phyloP scores from a whole-genome alignment of 2,329 filamentous ascomycete species.

The Lachnellula occidentalis region DNA sequence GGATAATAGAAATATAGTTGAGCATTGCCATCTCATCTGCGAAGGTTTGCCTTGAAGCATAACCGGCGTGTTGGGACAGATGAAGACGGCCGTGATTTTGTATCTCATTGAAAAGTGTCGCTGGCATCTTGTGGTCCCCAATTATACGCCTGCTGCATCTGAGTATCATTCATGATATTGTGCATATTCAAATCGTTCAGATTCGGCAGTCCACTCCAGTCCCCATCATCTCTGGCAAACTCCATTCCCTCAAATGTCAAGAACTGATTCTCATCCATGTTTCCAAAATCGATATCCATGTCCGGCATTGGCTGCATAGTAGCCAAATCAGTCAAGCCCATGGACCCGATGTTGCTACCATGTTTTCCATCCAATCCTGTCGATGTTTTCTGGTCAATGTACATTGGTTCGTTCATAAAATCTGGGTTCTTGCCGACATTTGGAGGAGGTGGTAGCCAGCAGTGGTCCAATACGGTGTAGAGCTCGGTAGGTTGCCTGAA shows the following conservation, averaged over 20 bases:
- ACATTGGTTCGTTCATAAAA: neutral
- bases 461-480: slow-evolving; percentile 4
- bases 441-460: slow-evolving; percentile 34
- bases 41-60: too few species aligned
- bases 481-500: slow-evolving; percentile 9
- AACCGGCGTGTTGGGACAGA: neutral
- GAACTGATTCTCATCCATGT: slow-evolving; percentile 2
- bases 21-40: too few species aligned
- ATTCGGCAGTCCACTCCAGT: neutral
- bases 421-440: neutral
- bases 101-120: neutral
- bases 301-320: slow-evolving; percentile 5
- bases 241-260: neutral
- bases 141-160: neutral
- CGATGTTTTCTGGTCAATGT: neutral
- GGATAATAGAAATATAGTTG: too few species aligned
- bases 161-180: neutral
- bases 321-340: slow-evolving; percentile 7
- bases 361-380: neutral
- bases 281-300: slow-evolving; percentile 5
- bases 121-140: neutral
- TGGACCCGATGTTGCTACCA: neutral
- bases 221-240: neutral
- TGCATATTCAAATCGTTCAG: neutral
- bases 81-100: neutral